A percentile compares a stretch with the other conserved stretches of the same genome.
These are phyloP conservation scores for Solanum hybrid DNA, from an alignment of 305 asterid genomes.

Conservation along the genomic window DNA sequence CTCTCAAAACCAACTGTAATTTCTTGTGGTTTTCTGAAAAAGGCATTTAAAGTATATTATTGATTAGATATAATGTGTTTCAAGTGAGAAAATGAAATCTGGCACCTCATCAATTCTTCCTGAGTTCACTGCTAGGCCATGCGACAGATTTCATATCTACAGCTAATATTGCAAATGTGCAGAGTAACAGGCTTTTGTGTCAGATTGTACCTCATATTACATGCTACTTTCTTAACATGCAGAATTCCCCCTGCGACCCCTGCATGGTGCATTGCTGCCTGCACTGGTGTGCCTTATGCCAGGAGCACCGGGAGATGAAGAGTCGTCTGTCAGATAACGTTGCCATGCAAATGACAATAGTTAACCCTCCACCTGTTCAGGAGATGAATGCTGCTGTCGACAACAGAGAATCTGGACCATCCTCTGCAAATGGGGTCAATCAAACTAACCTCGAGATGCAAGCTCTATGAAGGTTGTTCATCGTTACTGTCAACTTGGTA, in stretches of 20 bases:
- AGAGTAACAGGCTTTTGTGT: not conserved
- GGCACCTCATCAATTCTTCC: not conserved
- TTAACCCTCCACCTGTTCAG: slow-evolving; percentile 87
- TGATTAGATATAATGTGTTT: not conserved
- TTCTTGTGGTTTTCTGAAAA: not conserved
- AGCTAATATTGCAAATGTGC: not conserved
- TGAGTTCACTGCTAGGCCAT: not conserved
- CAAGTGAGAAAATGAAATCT: not conserved
- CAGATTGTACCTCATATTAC: not conserved
- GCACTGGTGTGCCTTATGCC: slow-evolving; percentile 98
- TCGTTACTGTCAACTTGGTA: not conserved
- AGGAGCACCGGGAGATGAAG: slow-evolving; percentile 94
- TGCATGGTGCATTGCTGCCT: slow-evolving; percentile 91
- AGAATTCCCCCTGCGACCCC: slow-evolving; percentile 96
- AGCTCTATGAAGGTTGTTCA: slow-evolving; percentile 27
- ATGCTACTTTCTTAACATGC: slow-evolving; percentile 15
- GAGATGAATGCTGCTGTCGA: slow-evolving; percentile 50
- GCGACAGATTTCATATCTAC: not conserved
- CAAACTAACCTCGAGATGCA: slow-evolving; percentile 74
- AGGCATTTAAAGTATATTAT: not conserved
- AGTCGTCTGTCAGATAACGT: slow-evolving; percentile 59
- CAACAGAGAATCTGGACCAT: slow-evolving; percentile 24
- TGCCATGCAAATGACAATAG: slow-evolving; percentile 65
- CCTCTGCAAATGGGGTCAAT: slow-evolving; percentile 35
- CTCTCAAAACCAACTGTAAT: not conserved